These are phyloP conservation scores for Wallacemonas sp. DNA, from an alignment of 208 protist species.

Conservation along the genomic window DNA sequence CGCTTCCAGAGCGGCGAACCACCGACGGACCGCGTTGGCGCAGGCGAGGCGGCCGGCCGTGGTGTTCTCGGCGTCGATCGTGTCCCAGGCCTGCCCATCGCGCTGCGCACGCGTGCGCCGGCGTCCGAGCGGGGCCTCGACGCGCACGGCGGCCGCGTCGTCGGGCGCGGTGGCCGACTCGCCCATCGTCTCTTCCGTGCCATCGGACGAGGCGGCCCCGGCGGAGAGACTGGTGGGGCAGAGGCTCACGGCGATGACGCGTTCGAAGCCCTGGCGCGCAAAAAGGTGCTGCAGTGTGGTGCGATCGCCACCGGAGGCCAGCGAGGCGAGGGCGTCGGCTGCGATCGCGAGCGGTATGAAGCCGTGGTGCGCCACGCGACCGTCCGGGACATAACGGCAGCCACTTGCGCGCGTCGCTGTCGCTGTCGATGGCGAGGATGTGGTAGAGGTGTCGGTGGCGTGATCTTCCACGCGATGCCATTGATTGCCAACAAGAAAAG, in stretches of 20 bases:
- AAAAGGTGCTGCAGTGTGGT: conserved; percentile 52
- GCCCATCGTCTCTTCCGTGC: no score
- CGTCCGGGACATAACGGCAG: not conserved
- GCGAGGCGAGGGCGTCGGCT: conserved; percentile 39
- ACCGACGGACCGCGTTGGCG: conserved; percentile 44
- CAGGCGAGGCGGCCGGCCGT: conserved; percentile 37
- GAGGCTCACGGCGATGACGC: conserved; percentile 50
- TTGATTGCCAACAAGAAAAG: conserved; percentile 43
- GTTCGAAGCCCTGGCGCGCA: conserved; percentile 39
- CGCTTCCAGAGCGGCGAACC: conserved; percentile 42
- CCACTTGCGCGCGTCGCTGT: no score
- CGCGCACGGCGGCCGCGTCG: no score
- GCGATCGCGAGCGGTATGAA: conserved; percentile 76
- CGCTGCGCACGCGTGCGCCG: not conserved
- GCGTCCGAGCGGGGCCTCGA: conserved; percentile 3
- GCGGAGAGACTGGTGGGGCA: conserved; percentile 12
- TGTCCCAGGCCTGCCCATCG: not conserved
- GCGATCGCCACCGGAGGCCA: conserved; percentile 38
- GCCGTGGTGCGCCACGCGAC: conserved; percentile 26
- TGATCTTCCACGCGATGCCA: conserved; percentile 21
- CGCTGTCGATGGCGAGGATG: not conserved
- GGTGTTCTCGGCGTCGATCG: conserved; percentile 18
- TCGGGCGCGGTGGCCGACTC: no score
- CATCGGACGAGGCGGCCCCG: no score
- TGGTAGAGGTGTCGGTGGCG: not conserved